A percentile compares a stretch with the other conserved stretches of the same genome.
Evolutionary conservation across 805 yeast species (phyloP).

Genomic region (Cyberlindnera mrakii): DNA sequence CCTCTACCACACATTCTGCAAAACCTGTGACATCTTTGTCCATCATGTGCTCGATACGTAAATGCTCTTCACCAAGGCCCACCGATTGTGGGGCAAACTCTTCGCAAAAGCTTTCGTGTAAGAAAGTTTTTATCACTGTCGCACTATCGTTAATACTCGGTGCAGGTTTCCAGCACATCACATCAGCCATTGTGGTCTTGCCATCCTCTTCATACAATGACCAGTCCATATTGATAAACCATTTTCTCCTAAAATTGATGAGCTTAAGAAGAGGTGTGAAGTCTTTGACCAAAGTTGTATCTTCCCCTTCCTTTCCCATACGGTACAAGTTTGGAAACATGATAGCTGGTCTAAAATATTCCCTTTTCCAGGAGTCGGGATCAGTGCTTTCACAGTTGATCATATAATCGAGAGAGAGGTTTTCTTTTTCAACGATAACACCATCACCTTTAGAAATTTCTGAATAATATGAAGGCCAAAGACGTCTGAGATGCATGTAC

Average conservation of each 20-base stretch:
- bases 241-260: neutral
- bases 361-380: neutral
- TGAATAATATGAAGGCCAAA: neutral
- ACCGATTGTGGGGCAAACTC: too few relatives aligned
- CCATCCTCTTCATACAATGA: neutral
- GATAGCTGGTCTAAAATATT: neutral
- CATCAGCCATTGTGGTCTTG: neutral
- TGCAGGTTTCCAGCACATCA: too few relatives aligned
- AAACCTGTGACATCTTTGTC: neutral
- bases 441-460: neutral
- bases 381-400: neutral
- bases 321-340: neutral
- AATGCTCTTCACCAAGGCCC: neutral
- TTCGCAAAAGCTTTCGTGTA: too few relatives aligned
- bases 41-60: neutral
- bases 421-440: neutral
- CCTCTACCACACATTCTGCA: neutral
- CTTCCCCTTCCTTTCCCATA: neutral
- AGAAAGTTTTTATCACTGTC: too few relatives aligned
- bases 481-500: neutral
- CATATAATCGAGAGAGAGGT: neutral
- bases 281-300: neutral
- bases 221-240: too few relatives aligned
- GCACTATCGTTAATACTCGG: too few relatives aligned
- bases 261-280: neutral